Conservation (phyloP, 2,329 filamentous ascomycete species). For the Fragosphaeria purpurea region DNA sequence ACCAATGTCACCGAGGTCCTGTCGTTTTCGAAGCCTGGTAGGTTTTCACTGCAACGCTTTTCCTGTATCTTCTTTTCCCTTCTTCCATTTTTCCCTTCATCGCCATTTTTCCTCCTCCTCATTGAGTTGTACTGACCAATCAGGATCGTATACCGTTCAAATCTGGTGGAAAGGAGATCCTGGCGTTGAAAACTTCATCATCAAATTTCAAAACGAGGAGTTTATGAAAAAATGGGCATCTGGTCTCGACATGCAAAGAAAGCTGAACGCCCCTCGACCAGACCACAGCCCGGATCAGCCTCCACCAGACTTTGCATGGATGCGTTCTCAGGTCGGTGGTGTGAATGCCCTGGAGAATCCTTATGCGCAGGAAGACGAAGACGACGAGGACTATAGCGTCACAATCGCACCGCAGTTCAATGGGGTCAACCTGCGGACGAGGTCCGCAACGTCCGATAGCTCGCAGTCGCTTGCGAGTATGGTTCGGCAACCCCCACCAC, state of each 20-base stretch:
- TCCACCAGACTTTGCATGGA: slow-evolving; percentile 71
- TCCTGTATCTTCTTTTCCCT: neutral
- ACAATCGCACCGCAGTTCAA: slow-evolving; percentile 17
- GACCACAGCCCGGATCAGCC: slow-evolving; percentile 35
- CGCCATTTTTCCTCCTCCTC: too few relatives aligned
- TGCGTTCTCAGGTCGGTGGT: slow-evolving; percentile 49
- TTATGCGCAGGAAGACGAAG: slow-evolving; percentile 57
- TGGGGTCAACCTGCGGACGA: slow-evolving; percentile 57
- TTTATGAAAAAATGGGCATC: slow-evolving; percentile 85
- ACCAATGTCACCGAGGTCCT: slow-evolving; percentile 96
- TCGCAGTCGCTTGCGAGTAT: slow-evolving; percentile 47
- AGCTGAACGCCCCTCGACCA: slow-evolving; percentile 44
- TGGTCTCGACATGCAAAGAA: slow-evolving; percentile 68
- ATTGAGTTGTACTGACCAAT: neutral
- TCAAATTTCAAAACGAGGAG: slow-evolving; percentile 86
- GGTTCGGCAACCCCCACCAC: slow-evolving; percentile 52
- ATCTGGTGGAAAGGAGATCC: slow-evolving; percentile 99
- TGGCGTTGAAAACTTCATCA: slow-evolving; percentile 90
- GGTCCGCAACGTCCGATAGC: slow-evolving; percentile 67
- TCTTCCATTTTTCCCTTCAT: neutral
- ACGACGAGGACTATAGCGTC: slow-evolving; percentile 48
- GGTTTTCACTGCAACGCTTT: slow-evolving; percentile 17
- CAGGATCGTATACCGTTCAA: slow-evolving; percentile 82
- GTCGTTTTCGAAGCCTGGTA: slow-evolving; percentile 78
- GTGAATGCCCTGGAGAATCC: slow-evolving; percentile 62